phyloP scores from a whole-genome alignment of 2,329 filamentous ascomycete genomes.

The Aspergillus quadrilineatus region DNA sequence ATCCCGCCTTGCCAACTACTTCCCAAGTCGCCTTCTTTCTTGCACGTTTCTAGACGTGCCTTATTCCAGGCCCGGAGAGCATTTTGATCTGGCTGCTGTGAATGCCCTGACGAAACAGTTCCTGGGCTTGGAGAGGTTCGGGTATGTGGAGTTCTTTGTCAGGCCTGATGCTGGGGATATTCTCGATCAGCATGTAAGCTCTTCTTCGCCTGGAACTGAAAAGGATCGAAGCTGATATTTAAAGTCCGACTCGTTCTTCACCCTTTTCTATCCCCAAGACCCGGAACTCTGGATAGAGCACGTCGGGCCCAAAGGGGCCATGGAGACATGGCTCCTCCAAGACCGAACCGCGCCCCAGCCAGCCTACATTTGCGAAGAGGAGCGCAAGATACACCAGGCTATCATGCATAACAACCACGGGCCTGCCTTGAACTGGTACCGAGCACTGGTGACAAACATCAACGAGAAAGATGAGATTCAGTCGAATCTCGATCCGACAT shows the following conservation, averaged over 20 bases:
- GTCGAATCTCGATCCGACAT: conserved; percentile 13
- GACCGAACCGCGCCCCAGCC: conserved; percentile 19
- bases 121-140: conserved; percentile 25
- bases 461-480: conserved; percentile 24
- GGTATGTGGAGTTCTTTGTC: conserved; percentile 26
- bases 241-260: conserved; percentile 25
- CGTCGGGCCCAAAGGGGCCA: conserved; percentile 22
- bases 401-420: conserved; percentile 20
- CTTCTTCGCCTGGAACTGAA: too few relatives aligned
- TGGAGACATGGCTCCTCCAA: conserved; percentile 24
- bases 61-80: conserved; percentile 12
- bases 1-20: conserved; percentile 28
- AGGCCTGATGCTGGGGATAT: conserved; percentile 14
- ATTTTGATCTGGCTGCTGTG: conserved; percentile 21
- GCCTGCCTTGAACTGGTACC: conserved; percentile 27
- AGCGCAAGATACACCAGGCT: conserved; percentile 19
- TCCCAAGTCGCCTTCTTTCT: conserved; percentile 15
- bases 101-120: conserved; percentile 22
- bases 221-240: neutral
- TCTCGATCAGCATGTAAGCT: conserved; percentile 26
- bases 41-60: conserved; percentile 23
- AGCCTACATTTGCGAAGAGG: conserved; percentile 21
- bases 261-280: conserved; percentile 25
- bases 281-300: conserved; percentile 20
- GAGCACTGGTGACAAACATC: too few relatives aligned